Conservation (phyloP, 768 basidiomycete genomes). For the Pisolithus marmoratus region DNA sequence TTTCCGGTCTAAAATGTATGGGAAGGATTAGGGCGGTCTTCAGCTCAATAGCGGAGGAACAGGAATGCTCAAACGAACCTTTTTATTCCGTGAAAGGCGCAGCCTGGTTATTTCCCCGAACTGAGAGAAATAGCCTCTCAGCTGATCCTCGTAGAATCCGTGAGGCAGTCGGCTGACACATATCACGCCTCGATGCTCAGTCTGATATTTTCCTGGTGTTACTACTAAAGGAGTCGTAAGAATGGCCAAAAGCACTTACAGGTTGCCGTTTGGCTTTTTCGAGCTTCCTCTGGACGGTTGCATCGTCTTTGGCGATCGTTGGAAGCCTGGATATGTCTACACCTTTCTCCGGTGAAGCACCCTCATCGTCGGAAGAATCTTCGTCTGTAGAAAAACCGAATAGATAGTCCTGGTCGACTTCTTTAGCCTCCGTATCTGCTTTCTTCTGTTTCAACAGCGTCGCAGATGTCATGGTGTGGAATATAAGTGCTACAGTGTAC, state of each 20-base stretch:
- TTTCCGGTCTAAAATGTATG: constrained; percentile 67
- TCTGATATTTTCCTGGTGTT: constrained; percentile 28
- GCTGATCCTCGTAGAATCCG: constrained; percentile 95
- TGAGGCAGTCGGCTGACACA: constrained; percentile 91
- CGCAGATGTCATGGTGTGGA: not conserved
- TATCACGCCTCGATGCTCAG: constrained; percentile 73
- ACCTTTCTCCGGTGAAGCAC: constrained; percentile 48
- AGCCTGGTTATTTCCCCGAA: constrained; percentile 88
- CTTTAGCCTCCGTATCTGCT: not conserved
- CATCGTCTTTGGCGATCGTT: constrained; percentile 85
- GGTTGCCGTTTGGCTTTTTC: constrained; percentile 59
- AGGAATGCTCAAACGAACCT: constrained; percentile 38
- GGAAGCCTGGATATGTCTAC: constrained; percentile 75
- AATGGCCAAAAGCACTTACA: constrained; percentile 15
- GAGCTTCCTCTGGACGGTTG: constrained; percentile 59
- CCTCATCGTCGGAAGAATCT: constrained; percentile 75
- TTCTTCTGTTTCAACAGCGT: constrained; percentile 4
- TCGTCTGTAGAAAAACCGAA: constrained; percentile 77
- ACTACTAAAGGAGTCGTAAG: not conserved
- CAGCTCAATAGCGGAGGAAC: not conserved
- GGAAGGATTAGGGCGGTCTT: not conserved
- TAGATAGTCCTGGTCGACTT: constrained; percentile 40
- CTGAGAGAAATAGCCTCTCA: constrained; percentile 89
- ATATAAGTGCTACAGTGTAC: not conserved
- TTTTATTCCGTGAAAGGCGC: constrained; percentile 90